Evolutionary conservation across 495 filamentous ascomycete genomes (phyloP).

Genomic region (Bathelium albidoporum): DNA sequence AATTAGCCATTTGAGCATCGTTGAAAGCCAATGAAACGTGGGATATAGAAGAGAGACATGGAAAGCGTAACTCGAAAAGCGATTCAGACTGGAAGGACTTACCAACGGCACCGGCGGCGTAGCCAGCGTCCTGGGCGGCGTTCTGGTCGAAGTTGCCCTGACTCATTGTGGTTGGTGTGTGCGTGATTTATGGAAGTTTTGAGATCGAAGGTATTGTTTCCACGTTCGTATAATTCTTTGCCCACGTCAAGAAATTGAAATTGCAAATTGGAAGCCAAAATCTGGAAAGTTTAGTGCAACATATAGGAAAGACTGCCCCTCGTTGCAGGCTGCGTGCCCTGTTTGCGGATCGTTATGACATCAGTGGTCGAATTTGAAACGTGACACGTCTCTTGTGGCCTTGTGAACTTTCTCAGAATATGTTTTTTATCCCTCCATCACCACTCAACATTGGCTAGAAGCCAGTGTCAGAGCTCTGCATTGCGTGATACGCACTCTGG

Average conservation of each 20-base stretch:
- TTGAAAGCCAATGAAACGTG: neutral
- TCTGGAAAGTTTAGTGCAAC: neutral
- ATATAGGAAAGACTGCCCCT: neutral
- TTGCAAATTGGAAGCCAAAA: no score
- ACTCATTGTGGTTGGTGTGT: neutral
- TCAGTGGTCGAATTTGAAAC: neutral
- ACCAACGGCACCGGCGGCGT: constrained; percentile 12
- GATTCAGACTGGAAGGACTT: neutral
- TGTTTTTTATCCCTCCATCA: neutral
- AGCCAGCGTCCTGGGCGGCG: constrained; percentile 12
- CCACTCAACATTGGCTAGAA: no score
- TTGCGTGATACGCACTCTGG: no score
- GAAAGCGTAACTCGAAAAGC: neutral
- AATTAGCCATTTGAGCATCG: neutral
- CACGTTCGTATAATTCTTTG: no score
- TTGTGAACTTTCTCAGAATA: neutral
- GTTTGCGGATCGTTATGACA: neutral
- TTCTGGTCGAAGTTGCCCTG: constrained; percentile 6
- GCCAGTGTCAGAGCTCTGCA: no score
- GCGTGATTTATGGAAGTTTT: neutral
- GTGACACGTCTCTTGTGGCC: neutral
- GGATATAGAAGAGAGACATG: neutral
- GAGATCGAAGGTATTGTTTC: neutral
- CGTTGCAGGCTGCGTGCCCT: neutral
- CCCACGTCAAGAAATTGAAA: no score